A percentile compares a stretch with the other conserved stretches of the same genome.
These are phyloP conservation scores for Globisporangium polare DNA, from an alignment of 352 stramenopile genomes.

Conservation along the genomic window DNA sequence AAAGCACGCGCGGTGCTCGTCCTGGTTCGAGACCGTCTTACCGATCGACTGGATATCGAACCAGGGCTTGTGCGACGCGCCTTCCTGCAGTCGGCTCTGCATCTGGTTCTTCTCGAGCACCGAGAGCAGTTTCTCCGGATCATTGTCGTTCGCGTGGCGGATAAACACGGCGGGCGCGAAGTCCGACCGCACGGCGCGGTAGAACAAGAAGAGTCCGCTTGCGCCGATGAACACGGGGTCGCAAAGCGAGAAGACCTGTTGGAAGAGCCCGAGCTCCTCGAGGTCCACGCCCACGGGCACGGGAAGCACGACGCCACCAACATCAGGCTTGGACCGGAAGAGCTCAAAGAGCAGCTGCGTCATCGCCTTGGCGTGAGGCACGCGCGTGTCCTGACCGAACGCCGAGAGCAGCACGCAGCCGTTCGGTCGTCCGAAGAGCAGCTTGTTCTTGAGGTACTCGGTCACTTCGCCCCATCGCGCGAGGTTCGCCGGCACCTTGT, in stretches of 20 bases:
- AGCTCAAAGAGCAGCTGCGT: constrained; percentile 39
- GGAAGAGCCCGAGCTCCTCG: constrained; percentile 52
- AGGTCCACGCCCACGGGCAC: constrained; percentile 48
- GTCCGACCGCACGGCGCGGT: constrained; percentile 43
- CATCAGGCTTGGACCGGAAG: constrained; percentile 29
- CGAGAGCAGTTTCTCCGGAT: constrained; percentile 22
- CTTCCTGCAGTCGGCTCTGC: constrained; percentile 28
- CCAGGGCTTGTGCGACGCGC: constrained; percentile 35
- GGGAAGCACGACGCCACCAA: constrained; percentile 49
- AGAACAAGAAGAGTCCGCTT: constrained; percentile 55
- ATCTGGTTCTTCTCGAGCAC: constrained; percentile 31
- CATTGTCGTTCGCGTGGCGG: constrained; percentile 19
- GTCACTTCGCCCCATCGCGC: constrained; percentile 51
- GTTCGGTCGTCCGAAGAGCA: constrained; percentile 42
- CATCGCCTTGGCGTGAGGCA: constrained; percentile 22
- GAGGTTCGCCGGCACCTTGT: constrained; percentile 41
- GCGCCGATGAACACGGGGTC: constrained; percentile 41
- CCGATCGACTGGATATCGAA: constrained; percentile 29
- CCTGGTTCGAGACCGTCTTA: constrained; percentile 36
- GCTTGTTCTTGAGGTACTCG: constrained; percentile 61
- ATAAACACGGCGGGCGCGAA: constrained; percentile 41
- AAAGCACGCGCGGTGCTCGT: constrained; percentile 53
- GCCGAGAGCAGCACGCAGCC: constrained; percentile 49
- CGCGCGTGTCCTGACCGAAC: constrained; percentile 34
- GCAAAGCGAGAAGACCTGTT: constrained; percentile 53